Evolutionary conservation across 768 basidiomycete genomes (phyloP), one percentile per base, ranked within the genome.

Genomic region (Tulasnella sp.): DNA sequence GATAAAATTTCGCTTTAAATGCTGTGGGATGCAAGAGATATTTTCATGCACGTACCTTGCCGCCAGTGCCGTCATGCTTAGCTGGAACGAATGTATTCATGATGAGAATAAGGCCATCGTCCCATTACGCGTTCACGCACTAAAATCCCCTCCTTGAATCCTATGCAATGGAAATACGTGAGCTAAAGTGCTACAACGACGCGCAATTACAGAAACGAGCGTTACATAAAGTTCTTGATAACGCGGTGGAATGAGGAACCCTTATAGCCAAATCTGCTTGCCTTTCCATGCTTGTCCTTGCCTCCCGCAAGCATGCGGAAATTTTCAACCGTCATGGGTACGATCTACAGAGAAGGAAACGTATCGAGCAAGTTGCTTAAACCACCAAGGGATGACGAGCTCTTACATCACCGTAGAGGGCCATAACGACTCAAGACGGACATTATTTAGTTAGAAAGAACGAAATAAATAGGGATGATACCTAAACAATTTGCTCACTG

Each of bases 131-230:
- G 53, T 61, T 32, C 19, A 80, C 87, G 67, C 71, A 87, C 89
- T 96, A 74, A 97, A 99, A 75, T 97, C 95, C 74, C 95, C 95
- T 68, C 94, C 94, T 75, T 97, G 94, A 66, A 95, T 92, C 89
- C 88, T 89, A 63, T 61, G 65, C 59, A 30, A 30, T n/a, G 51
- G 15, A 49, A 3, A 24, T 4, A 54, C 5, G 24, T 19, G 15
- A 15, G 38, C 45, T 32, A 48, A 13, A 30, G 67, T 80, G n/a
- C n/a, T n/a, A n/a, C n/a, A 5, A 48, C 43, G 38, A 51, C 42
- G n/a, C 34, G n/a, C n/a, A n/a, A 15, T 41, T 52, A 32, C 21
- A 47, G 56, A 44, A 61, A 3, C 3, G 15, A 52, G 44, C 43
- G 67, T 10, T 58, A 84, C 92, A 95, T 95, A 73, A 95, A 95